These are phyloP conservation scores for Heterococcus sp. DNA, from an alignment of 108 stramenopile species.

Conservation along the genomic window DNA sequence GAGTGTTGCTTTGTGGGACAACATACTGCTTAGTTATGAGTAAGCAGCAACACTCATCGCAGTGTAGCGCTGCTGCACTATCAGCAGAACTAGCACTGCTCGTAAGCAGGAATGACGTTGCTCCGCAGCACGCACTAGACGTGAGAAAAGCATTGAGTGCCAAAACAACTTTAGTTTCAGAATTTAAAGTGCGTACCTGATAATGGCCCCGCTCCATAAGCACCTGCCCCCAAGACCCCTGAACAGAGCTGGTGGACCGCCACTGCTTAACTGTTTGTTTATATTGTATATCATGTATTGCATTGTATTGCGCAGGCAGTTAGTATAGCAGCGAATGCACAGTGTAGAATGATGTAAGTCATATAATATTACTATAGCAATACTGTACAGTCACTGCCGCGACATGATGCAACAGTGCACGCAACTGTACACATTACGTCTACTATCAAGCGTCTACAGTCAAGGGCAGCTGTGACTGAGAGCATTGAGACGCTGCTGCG, in stretches of 20 bases:
- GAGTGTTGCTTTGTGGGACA: not conserved
- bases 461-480: too few relatives aligned
- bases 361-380: not conserved
- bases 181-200: not conserved
- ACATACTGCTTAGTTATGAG: not conserved
- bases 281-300: not conserved
- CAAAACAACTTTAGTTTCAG: not conserved
- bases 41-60: not conserved
- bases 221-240: constrained; percentile 81
- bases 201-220: constrained; percentile 73
- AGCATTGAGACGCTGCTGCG: too few relatives aligned
- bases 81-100: not conserved
- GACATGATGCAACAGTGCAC: too few relatives aligned
- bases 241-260: constrained; percentile 64
- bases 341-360: not conserved
- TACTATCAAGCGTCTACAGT: too few relatives aligned
- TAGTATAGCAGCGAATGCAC: too few relatives aligned
- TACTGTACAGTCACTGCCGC: too few relatives aligned
- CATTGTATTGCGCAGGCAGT: not conserved
- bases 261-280: not conserved
- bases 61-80: not conserved
- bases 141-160: too few relatives aligned
- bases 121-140: too few relatives aligned
- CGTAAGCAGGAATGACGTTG: too few relatives aligned
- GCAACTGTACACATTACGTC: too few relatives aligned